Evolutionary conservation across 169 alveolate species (phyloP), one percentile per base, ranked within the genome.

Genomic region (Plasmodium gaboni): DNA sequence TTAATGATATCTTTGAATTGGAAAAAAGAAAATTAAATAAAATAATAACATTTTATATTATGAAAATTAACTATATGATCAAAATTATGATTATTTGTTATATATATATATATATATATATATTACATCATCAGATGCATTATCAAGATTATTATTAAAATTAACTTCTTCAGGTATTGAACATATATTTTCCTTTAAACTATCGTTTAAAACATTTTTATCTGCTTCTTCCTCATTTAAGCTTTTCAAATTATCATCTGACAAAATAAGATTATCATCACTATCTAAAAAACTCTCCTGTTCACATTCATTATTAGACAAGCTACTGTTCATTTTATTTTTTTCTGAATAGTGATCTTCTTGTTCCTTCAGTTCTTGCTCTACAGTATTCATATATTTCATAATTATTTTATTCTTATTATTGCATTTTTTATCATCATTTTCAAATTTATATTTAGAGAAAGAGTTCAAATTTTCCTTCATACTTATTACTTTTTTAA

Each of bases 211-310:
- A 12, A 46, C 50, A 55, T 67, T 42, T 15, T 42, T 13, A 8
- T 65, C 71, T 12, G 19, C 73, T 7, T 65, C 65, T 50, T 26
- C 73, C 44, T 22, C 38, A 15, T 46, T 53, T 13, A 51, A 65
- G 19, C 53, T 26, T n/a, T 17, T 59, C 24, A 4, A 51, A 24
- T 78, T 70, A 26, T 28, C 68, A 32, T 65, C 89, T 19, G 64
- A 48, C 19, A 78, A 78, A 26, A 78, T 51, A 42, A 78, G 64
- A 46, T 78, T 44, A 0, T 78, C 89, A n/a, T 78, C 76, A 78
- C 89, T 78, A 44, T 65, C 89, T 78, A 67, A 17, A 13, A 38
- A 78, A 50, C 64, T 65, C 22, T 48, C 53, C 38, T 65, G 78
- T 19, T 67, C 78, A 64, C 9, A 38, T 22, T 65, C 61, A 24